Conservation (phyloP, 192 early-diverging fungal species). For the Entomortierella lignicola region DNA sequence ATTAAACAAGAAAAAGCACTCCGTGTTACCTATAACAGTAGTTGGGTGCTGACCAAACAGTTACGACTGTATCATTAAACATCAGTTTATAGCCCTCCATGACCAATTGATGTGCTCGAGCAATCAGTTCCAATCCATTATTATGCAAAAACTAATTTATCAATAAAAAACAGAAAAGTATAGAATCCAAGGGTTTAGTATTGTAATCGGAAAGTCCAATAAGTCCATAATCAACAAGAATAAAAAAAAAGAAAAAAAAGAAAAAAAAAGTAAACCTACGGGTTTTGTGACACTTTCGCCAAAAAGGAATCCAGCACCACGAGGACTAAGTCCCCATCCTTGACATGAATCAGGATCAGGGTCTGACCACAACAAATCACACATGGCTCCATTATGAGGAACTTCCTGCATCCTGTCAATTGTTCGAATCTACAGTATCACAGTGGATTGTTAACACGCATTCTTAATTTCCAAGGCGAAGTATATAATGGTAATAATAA, state of each 20-base stretch:
- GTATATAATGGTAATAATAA: too few species aligned
- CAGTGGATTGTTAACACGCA: too few species aligned
- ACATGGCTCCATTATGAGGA: constrained; percentile 98
- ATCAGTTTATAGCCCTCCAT: constrained; percentile 98
- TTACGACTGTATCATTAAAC: constrained; percentile 96
- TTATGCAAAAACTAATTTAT: constrained; percentile 81
- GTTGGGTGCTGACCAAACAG: constrained; percentile 99
- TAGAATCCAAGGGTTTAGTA: too few species aligned
- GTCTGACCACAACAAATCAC: constrained; percentile 98
- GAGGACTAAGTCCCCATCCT: constrained; percentile 95
- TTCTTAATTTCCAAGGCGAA: too few species aligned
- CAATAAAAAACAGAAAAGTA: too few species aligned
- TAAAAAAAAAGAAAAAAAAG: too few species aligned
- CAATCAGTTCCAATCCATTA: constrained; percentile 90
- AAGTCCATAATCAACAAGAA: too few species aligned
- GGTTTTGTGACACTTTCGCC: constrained; percentile 90
- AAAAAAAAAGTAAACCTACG: constrained; percentile 54
- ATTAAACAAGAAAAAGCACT: not conserved
- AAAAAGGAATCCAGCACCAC: constrained; percentile 98
- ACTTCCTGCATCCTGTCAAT: constrained; percentile 97
- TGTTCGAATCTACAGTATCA: constrained; percentile 84
- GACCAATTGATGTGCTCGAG: constrained; percentile 96
- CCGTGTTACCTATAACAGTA: constrained; percentile 89
- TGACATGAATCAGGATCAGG: constrained; percentile 74
- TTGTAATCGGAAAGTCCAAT: too few species aligned